A percentile compares a stretch with the other conserved stretches of the same genome.
Evolutionary conservation across 306 rosid genomes (phyloP).

Genomic region (Lablab purpureus): DNA sequence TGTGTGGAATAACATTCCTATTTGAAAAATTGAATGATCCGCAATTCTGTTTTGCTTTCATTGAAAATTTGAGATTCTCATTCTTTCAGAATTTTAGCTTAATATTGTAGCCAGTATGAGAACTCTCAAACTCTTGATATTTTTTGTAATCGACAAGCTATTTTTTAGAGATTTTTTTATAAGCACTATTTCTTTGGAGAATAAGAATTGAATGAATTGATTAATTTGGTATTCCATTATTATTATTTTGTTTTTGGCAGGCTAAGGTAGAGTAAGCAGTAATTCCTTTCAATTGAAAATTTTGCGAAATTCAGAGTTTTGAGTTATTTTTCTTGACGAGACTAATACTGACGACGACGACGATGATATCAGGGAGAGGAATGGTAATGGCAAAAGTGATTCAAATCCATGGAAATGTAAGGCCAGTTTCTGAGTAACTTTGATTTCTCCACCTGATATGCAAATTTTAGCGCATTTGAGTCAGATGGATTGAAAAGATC

Average conservation of each 20-base stretch:
- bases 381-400: conserved; percentile 21
- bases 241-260: conserved; percentile 48
- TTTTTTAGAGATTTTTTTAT: background rate
- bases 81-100: conserved; percentile 19
- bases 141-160: background rate
- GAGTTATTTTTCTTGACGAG: conserved; percentile 40
- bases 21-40: conserved; percentile 30
- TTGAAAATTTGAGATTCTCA: conserved; percentile 4
- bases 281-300: conserved; percentile 20
- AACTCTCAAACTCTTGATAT: background rate
- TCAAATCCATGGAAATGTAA: conserved; percentile 41
- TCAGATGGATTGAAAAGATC: conserved; percentile 56
- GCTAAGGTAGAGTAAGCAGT: conserved; percentile 39
- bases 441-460: conserved; percentile 42
- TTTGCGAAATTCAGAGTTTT: conserved; percentile 34
- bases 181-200: background rate
- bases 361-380: conserved; percentile 19
- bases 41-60: conserved; percentile 30
- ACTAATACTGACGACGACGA: conserved; percentile 35
- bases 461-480: conserved; percentile 58
- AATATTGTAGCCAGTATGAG: conserved; percentile 13
- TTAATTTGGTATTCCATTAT: conserved; percentile 24
- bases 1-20: background rate
- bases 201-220: conserved; percentile 11
- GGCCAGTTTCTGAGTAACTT: conserved; percentile 54